These are phyloP conservation scores for Adansonia madagascariensis DNA, from an alignment of 441 rosid genomes.

Conservation along the genomic window DNA sequence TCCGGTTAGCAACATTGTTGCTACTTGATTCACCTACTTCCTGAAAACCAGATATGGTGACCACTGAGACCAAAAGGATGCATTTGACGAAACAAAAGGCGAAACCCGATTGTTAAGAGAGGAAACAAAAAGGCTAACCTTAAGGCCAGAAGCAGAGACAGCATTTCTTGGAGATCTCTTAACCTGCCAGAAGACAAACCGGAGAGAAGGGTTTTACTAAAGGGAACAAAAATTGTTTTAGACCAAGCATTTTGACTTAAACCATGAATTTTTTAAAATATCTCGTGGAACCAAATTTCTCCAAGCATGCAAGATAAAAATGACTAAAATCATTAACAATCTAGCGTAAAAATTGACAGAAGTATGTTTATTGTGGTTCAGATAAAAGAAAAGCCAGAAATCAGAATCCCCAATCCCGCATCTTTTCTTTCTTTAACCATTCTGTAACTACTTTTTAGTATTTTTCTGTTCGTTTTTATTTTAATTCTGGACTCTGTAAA, in stretches of 20 bases:
- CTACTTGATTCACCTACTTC: slow-evolving; percentile 44
- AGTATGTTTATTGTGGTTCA: neutral
- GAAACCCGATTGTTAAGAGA: neutral
- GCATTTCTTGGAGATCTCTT: slow-evolving; percentile 38
- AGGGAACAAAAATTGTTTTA: neutral
- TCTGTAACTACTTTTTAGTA: neutral
- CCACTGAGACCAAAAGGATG: slow-evolving; percentile 8
- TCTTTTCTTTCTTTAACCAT: neutral
- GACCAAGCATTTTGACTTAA: neutral
- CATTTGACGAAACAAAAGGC: neutral
- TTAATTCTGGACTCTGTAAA: slow-evolving; percentile 18
- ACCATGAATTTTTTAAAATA: neutral
- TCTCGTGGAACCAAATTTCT: neutral
- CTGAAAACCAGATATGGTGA: slow-evolving; percentile 38
- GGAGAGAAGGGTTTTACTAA: neutral
- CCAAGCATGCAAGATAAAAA: neutral
- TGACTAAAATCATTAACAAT: neutral
- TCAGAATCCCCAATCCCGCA: neutral
- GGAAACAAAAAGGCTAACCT: slow-evolving; percentile 33
- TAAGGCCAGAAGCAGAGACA: slow-evolving; percentile 38
- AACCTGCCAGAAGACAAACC: slow-evolving; percentile 39
- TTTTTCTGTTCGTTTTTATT: slow-evolving; percentile 1
- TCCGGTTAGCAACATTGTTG: slow-evolving; percentile 35
- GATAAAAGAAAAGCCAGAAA: neutral
- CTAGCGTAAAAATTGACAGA: neutral